phyloP scores from a whole-genome alignment of 345 rosid species.

The Salix purpurea region DNA sequence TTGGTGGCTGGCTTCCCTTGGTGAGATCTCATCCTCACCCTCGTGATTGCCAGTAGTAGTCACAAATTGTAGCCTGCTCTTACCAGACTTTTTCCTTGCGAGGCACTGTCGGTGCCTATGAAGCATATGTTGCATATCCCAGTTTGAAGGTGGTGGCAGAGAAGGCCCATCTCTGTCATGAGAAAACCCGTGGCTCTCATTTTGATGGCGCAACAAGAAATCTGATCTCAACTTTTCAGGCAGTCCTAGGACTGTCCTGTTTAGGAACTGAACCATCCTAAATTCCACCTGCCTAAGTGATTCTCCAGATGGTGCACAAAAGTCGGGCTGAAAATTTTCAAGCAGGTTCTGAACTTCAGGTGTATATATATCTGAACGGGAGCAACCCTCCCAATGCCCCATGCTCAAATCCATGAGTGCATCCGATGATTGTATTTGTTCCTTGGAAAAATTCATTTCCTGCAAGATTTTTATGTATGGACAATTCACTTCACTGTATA shows the following conservation, averaged over 20 bases:
- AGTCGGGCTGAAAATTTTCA: constrained; percentile 85
- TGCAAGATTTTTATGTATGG: constrained; percentile 28
- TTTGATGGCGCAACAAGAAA: constrained; percentile 39
- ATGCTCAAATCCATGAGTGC: constrained; percentile 68
- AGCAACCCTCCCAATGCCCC: constrained; percentile 87
- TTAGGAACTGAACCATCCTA: constrained; percentile 83
- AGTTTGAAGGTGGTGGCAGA: constrained; percentile 38
- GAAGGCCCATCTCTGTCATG: constrained; percentile 52
- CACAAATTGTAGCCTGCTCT: constrained; percentile 83
- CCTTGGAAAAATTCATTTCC: constrained; percentile 77
- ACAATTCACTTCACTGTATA: constrained; percentile 7
- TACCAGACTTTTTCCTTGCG: constrained; percentile 75
- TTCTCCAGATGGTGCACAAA: constrained; percentile 82
- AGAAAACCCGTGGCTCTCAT: constrained; percentile 44
- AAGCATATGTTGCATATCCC: constrained; percentile 61
- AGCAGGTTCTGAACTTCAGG: constrained; percentile 58
- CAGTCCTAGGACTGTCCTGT: constrained; percentile 49
- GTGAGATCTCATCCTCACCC: constrained; percentile 62
- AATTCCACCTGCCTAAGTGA: constrained; percentile 91
- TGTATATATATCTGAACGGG: constrained; percentile 49
- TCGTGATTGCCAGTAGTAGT: constrained; percentile 63
- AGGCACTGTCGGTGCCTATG: constrained; percentile 61
- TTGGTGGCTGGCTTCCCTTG: constrained; percentile 46
- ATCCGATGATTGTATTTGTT: constrained; percentile 65
- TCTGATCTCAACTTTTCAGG: constrained; percentile 68